Evolutionary conservation across 306 rosid genomes (phyloP).

Genomic region (Oemleria cerasiformis): DNA sequence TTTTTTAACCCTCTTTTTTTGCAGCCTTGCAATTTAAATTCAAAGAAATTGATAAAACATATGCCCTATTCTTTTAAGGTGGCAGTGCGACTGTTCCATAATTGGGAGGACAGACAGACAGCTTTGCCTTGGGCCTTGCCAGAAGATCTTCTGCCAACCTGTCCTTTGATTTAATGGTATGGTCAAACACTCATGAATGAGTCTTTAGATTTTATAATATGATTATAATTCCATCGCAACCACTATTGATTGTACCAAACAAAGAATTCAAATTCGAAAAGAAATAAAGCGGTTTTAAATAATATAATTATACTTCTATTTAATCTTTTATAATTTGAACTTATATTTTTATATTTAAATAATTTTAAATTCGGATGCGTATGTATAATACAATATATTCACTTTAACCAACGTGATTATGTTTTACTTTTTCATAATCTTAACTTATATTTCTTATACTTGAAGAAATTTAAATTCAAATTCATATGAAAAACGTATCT

Average conservation of each 20-base stretch:
- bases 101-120: neutral
- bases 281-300: no score
- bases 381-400: no score
- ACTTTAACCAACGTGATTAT: no score
- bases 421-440: neutral
- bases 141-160: neutral
- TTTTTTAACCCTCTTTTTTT: neutral
- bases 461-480: neutral
- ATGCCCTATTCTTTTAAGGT: neutral
- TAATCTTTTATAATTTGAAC: no score
- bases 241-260: no score
- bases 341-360: no score
- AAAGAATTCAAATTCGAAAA: no score
- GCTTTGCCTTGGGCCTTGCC: neutral
- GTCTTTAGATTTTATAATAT: neutral
- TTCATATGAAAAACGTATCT: no score
- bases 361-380: no score
- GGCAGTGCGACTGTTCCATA: conserved; percentile 1
- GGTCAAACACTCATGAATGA: neutral
- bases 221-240: no score
- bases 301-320: no score
- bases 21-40: neutral
- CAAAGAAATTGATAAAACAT: neutral
- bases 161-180: neutral
- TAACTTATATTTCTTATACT: neutral